These are phyloP conservation scores for Powellomyces hirtus DNA, from an alignment of 192 early-diverging fungal species.

Conservation along the genomic window DNA sequence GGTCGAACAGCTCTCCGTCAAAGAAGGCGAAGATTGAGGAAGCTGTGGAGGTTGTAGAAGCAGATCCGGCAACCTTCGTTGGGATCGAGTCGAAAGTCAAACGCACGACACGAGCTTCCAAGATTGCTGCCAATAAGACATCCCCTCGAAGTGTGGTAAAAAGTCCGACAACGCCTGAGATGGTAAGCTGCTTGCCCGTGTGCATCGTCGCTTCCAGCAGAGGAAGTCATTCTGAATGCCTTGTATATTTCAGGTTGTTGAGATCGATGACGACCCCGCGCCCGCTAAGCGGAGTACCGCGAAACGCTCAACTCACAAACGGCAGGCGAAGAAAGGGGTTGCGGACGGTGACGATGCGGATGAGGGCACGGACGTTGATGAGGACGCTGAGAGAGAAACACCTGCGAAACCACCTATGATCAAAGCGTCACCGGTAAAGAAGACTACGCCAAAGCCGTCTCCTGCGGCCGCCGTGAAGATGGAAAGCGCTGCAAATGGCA, in stretches of 20 bases:
- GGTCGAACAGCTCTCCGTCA: not conserved
- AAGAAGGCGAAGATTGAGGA: constrained; percentile 6
- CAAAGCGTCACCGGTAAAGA: not conserved
- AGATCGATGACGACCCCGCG: no score
- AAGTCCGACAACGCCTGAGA: not conserved
- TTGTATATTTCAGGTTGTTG: no score
- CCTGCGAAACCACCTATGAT: not conserved
- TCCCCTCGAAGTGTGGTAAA: no score
- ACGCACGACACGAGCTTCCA: not conserved
- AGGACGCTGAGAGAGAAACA: not conserved
- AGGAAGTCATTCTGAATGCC: no score
- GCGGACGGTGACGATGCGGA: not conserved
- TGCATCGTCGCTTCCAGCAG: no score
- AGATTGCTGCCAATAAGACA: not conserved
- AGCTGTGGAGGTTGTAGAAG: not conserved
- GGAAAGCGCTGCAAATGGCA: not conserved
- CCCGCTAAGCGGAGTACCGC: no score
- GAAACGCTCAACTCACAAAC: no score
- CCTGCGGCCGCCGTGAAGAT: not conserved
- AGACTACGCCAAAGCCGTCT: not conserved
- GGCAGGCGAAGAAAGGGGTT: no score
- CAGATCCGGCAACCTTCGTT: not conserved
- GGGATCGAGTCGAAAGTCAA: not conserved
- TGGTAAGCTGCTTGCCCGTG: not conserved
- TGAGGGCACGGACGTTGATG: not conserved